Conservation (phyloP, 345 rosid genomes). For the Camelina laxa region DNA sequence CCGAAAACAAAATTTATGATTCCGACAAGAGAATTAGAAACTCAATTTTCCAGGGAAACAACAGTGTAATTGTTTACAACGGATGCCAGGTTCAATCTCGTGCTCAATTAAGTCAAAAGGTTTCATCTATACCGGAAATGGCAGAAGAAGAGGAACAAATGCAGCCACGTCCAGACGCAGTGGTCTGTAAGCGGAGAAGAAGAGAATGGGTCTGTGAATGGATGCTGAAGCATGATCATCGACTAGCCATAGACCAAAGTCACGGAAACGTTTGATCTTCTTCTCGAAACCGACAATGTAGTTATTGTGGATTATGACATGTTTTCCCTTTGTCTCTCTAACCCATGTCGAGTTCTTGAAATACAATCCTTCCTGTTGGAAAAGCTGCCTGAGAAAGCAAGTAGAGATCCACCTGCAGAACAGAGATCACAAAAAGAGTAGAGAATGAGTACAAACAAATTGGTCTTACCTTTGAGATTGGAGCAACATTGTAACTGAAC, state of each 20-base stretch:
- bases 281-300: conserved; percentile 87
- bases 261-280: conserved; percentile 88
- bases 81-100: neutral
- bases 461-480: neutral
- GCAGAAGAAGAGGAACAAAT: conserved; percentile 38
- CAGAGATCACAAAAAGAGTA: neutral
- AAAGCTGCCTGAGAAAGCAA: conserved; percentile 87
- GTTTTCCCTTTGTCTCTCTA: conserved; percentile 79
- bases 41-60: too few species aligned
- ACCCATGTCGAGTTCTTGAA: conserved; percentile 96
- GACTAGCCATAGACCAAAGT: conserved; percentile 79
- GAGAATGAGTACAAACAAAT: neutral
- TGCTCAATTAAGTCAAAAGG: neutral
- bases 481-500: neutral
- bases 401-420: conserved; percentile 77
- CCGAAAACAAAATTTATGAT: neutral
- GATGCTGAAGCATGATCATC: conserved; percentile 67
- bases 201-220: too few species aligned
- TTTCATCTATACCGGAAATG: conserved; percentile 34
- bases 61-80: neutral
- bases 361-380: conserved; percentile 91
- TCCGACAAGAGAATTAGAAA: neutral
- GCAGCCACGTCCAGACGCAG: conserved; percentile 27
- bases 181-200: conserved; percentile 38
- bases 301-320: conserved; percentile 89